phyloP scores from a whole-genome alignment of 129 eudicot species.

The sunflower (Helianthus annuus) region DNA sequence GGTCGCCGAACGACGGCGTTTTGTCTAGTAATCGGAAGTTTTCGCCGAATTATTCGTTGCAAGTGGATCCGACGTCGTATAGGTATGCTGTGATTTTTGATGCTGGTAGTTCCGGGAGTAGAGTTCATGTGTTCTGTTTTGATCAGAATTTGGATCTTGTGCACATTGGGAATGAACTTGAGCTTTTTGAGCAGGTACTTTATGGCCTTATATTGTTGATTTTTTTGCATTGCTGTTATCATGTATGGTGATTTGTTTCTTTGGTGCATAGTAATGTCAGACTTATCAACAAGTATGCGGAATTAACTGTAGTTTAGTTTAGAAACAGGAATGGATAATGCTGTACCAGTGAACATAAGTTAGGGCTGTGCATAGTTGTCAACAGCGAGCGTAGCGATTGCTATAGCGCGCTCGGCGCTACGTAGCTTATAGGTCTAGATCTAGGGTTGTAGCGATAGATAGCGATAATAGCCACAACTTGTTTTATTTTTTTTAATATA shows the following conservation, averaged over 20 bases:
- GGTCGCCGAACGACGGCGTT: constrained; percentile 37
- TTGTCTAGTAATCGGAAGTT: constrained; percentile 45
- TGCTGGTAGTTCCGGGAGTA: constrained; percentile 95
- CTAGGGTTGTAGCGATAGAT: too few species aligned
- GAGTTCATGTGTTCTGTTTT: constrained; percentile 92
- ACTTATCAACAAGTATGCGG: constrained; percentile 9
- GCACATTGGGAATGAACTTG: constrained; percentile 78
- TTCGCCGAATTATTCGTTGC: constrained; percentile 37
- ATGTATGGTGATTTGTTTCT: not conserved
- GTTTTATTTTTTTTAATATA: too few species aligned
- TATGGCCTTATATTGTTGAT: not conserved
- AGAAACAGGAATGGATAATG: not conserved
- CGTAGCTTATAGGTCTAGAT: too few species aligned
- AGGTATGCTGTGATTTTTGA: constrained; percentile 84
- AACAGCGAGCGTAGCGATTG: too few species aligned
- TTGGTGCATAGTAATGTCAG: constrained; percentile 1
- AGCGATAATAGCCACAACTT: too few species aligned
- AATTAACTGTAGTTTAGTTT: constrained; percentile 6
- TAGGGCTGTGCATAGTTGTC: not conserved
- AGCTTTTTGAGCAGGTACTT: constrained; percentile 82
- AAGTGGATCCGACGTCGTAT: constrained; percentile 23
- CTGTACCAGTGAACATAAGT: constrained; percentile 12
- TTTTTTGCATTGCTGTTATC: not conserved
- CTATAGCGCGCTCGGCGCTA: too few species aligned
- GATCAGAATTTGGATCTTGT: constrained; percentile 83